phyloP scores from a whole-genome alignment of 345 rosid genomes.

The Rhodomyrtus tomentosa region DNA sequence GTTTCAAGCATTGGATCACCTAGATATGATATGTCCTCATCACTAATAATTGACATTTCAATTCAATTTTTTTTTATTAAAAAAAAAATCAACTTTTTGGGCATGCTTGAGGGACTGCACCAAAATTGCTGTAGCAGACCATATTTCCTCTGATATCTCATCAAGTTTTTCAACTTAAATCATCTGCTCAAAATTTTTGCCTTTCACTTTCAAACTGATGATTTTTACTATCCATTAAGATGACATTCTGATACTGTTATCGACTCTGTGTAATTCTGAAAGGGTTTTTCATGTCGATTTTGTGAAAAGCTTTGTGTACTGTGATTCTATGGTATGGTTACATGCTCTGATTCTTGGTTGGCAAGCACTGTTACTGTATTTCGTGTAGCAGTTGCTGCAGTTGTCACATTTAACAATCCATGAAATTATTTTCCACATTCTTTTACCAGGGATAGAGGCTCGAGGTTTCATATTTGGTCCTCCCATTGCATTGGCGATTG shows the following conservation, averaged over 20 bases:
- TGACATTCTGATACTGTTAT: not conserved
- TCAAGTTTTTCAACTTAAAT: not conserved
- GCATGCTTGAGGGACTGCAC: not conserved
- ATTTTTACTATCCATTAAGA: not conserved
- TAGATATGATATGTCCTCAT: not conserved
- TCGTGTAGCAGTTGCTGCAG: not conserved
- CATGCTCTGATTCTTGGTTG: not conserved
- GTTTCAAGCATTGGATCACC: not conserved
- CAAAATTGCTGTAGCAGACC: not conserved
- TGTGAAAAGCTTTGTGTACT: not conserved
- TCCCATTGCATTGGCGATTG: slow-evolving; percentile 93
- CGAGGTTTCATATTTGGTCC: slow-evolving; percentile 95
- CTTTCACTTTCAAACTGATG: not conserved
- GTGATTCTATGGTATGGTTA: not conserved
- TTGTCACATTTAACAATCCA: not conserved
- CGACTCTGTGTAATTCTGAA: not conserved
- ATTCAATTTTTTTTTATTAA: too few relatives aligned
- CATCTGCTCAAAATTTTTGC: not conserved
- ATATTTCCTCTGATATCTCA: not conserved
- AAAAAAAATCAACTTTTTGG: not conserved
- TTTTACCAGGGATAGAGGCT: slow-evolving; percentile 77
- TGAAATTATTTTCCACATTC: not conserved
- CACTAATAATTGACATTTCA: not conserved
- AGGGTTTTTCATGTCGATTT: not conserved
- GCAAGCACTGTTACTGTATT: not conserved